phyloP scores from a whole-genome alignment of 176 grass and related monocot genomes.

The sorghum (Sorghum bicolor) region Sorghum_bicolor_NCBIv3 NC_012876.2:58507001-58507500 shows the following conservation, averaged over 20 bases:
- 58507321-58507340: slow-evolving; percentile 22
- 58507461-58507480: slow-evolving; percentile 29
- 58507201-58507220: slow-evolving; percentile 15
- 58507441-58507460: slow-evolving; percentile 32
- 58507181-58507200: slow-evolving; percentile 38
- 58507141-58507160: slow-evolving; percentile 29
- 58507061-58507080: slow-evolving; percentile 21
- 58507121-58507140: slow-evolving; percentile 3
- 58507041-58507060: slow-evolving; percentile 44
- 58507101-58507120: neutral
- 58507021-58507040: slow-evolving; percentile 36
- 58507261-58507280: slow-evolving; percentile 32
- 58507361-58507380: slow-evolving; percentile 1
- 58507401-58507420: slow-evolving; percentile 45
- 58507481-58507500: slow-evolving; percentile 56
- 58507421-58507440: slow-evolving; percentile 36
- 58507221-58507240: slow-evolving; percentile 19
- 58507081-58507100: neutral
- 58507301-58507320: too few relatives aligned
- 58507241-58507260: slow-evolving; percentile 32
- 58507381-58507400: slow-evolving; percentile 28
- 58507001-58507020: slow-evolving; percentile 27
- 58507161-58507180: slow-evolving; percentile 37
- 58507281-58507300: slow-evolving; percentile 29
- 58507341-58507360: slow-evolving; percentile 41